phyloP scores from a whole-genome alignment of 768 basidiomycete species.

The Russula virescens region DNA sequence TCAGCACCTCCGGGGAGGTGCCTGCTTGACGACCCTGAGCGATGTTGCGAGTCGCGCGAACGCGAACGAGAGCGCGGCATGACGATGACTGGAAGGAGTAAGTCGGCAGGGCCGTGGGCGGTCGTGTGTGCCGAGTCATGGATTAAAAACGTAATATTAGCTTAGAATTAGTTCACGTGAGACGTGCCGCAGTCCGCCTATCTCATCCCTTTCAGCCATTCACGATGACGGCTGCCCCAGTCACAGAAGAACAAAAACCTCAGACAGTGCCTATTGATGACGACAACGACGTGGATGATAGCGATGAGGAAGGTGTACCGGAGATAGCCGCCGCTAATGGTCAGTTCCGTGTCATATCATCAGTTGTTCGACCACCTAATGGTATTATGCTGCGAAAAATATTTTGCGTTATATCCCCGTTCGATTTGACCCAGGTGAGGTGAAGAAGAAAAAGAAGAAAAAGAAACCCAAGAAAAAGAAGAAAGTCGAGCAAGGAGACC shows the following conservation, averaged over 20 bases:
- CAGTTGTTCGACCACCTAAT: neutral
- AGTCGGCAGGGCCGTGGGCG: neutral
- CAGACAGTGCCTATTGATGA: slow-evolving; percentile 16
- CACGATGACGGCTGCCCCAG: slow-evolving; percentile 16
- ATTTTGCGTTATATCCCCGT: neutral
- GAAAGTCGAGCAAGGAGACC: slow-evolving; percentile 78
- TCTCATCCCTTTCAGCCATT: neutral
- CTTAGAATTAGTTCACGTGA: slow-evolving; percentile 10
- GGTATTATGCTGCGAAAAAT: neutral
- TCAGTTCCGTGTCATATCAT: slow-evolving; percentile 27
- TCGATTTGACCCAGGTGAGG: slow-evolving; percentile 36
- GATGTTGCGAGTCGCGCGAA: slow-evolving; percentile 13
- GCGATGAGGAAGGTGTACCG: slow-evolving; percentile 32
- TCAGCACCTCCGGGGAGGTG: slow-evolving; percentile 50
- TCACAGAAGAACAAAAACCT: slow-evolving; percentile 21
- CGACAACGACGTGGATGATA: slow-evolving; percentile 30
- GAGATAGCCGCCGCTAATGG: slow-evolving; percentile 29
- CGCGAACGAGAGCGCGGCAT: slow-evolving; percentile 21
- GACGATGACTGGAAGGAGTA: neutral
- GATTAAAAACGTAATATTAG: neutral
- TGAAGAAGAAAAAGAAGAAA: slow-evolving; percentile 87
- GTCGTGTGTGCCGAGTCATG: neutral
- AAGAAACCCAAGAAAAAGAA: slow-evolving; percentile 87
- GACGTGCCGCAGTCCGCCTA: neutral
- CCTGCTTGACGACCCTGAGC: slow-evolving; percentile 6